phyloP scores from a whole-genome alignment of 1,284 basidiomycete species.

The Termitomyces sp. region DNA sequence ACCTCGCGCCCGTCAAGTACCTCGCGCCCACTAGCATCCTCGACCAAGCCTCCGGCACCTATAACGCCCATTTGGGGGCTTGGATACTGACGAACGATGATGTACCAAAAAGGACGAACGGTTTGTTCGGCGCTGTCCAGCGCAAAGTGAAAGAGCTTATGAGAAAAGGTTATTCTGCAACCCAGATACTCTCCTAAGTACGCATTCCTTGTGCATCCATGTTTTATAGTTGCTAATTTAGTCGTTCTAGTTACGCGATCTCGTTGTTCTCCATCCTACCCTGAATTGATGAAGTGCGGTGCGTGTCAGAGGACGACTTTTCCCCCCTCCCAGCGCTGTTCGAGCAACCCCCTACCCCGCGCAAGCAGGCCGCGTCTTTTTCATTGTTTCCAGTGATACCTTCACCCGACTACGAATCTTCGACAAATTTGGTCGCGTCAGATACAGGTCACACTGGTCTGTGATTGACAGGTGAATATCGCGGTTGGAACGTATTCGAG shows the following conservation, averaged over 20 bases:
- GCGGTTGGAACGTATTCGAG: conserved; percentile 86
- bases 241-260: conserved; percentile 76
- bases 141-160: conserved; percentile 72
- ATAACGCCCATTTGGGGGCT: conserved; percentile 65
- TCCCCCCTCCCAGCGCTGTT: conserved; percentile 11
- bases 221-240: conserved; percentile 7
- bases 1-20: no score
- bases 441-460: conserved; percentile 67
- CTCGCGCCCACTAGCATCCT: conserved; percentile 72
- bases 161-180: conserved; percentile 88
- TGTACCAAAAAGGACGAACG: conserved; percentile 24
- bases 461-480: conserved; percentile 75
- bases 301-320: conserved; percentile 4
- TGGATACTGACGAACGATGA: no score
- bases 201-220: conserved; percentile 16
- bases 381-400: conserved; percentile 8
- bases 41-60: conserved; percentile 62
- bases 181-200: conserved; percentile 88
- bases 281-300: conserved; percentile 35
- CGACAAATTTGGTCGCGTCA: conserved; percentile 1
- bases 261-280: conserved; percentile 78
- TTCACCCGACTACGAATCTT: conserved; percentile 10
- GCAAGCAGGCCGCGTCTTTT: conserved; percentile 6
- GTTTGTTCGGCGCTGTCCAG: conserved; percentile 69
- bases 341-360: conserved; percentile 4